A percentile compares a stretch with the other conserved stretches of the same genome.
Evolutionary conservation across 352 stramenopile species (phyloP).

Genomic region (Aphanomyces euteiches): DNA sequence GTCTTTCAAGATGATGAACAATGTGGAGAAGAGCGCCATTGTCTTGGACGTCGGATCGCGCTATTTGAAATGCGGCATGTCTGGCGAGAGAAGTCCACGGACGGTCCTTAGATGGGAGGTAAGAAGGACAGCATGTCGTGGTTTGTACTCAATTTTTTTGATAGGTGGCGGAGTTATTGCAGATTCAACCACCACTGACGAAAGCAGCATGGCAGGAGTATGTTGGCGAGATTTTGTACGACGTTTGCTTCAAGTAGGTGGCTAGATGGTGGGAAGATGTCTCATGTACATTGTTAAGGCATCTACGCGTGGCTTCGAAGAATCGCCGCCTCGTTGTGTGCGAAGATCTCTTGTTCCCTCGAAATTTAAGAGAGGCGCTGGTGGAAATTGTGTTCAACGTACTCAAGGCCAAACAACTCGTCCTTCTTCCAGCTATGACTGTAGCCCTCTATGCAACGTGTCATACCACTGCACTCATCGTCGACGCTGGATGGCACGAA

Average conservation of each 20-base stretch:
- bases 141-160: neutral
- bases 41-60: slow-evolving; percentile 73
- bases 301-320: slow-evolving; percentile 66
- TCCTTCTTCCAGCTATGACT: slow-evolving; percentile 59
- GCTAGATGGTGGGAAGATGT: neutral
- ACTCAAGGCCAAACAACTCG: slow-evolving; percentile 43
- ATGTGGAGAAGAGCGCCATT: slow-evolving; percentile 41
- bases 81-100: slow-evolving; percentile 67
- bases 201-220: slow-evolving; percentile 45
- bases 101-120: slow-evolving; percentile 69
- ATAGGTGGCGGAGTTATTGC: slow-evolving; percentile 58
- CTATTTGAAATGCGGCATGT: slow-evolving; percentile 66
- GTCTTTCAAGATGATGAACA: slow-evolving; percentile 23
- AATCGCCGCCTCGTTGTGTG: slow-evolving; percentile 72
- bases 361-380: slow-evolving; percentile 58
- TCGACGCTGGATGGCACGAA: slow-evolving; percentile 75
- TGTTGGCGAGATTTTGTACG: slow-evolving; percentile 55
- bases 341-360: slow-evolving; percentile 68
- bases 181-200: slow-evolving; percentile 33
- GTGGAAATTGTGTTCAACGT: slow-evolving; percentile 57
- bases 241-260: slow-evolving; percentile 71
- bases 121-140: neutral
- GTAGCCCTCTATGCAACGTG: slow-evolving; percentile 64
- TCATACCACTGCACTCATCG: slow-evolving; percentile 69
- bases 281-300: slow-evolving; percentile 34